Evolutionary conservation across 192 early-diverging fungal genomes (phyloP).

Genomic region (Coemansia sp.): DNA sequence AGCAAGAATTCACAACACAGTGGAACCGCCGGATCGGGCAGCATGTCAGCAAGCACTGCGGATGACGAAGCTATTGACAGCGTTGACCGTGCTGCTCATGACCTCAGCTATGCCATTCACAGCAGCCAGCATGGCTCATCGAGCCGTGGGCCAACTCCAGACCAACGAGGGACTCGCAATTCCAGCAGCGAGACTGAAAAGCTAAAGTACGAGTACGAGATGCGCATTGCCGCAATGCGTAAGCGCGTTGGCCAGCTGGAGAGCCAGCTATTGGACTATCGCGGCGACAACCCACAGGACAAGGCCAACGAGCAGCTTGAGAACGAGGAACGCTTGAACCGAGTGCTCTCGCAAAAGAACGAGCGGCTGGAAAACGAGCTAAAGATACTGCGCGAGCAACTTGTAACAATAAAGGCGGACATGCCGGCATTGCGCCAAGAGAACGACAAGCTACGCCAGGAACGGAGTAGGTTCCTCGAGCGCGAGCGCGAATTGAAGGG

Average conservation of each 20-base stretch:
- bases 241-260: conserved; percentile 70
- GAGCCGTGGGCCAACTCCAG: conserved; percentile 20
- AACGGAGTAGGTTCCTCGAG: conserved; percentile 37
- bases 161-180: conserved; percentile 14
- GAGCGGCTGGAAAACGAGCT: conserved; percentile 50
- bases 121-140: conserved; percentile 19
- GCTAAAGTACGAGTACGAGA: conserved; percentile 63
- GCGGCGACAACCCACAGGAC: conserved; percentile 37
- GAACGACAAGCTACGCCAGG: conserved; percentile 40
- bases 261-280: conserved; percentile 55
- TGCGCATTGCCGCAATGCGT: conserved; percentile 58
- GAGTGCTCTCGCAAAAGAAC: conserved; percentile 48
- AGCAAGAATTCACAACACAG: conserved; percentile 6
- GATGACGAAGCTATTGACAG: conserved; percentile 23
- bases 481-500: conserved; percentile 46
- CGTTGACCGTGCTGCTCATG: conserved; percentile 25
- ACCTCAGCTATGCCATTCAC: conserved; percentile 27
- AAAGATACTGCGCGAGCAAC: conserved; percentile 45
- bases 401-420: conserved; percentile 40
- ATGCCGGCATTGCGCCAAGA: conserved; percentile 44
- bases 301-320: conserved; percentile 39
- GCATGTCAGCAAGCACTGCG: conserved; percentile 11
- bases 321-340: conserved; percentile 55
- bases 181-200: conserved; percentile 46
- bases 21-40: not conserved